These are phyloP conservation scores for Peltaster fructicola DNA, from an alignment of 2,329 filamentous ascomycete genomes.

Conservation along the genomic window DNA sequence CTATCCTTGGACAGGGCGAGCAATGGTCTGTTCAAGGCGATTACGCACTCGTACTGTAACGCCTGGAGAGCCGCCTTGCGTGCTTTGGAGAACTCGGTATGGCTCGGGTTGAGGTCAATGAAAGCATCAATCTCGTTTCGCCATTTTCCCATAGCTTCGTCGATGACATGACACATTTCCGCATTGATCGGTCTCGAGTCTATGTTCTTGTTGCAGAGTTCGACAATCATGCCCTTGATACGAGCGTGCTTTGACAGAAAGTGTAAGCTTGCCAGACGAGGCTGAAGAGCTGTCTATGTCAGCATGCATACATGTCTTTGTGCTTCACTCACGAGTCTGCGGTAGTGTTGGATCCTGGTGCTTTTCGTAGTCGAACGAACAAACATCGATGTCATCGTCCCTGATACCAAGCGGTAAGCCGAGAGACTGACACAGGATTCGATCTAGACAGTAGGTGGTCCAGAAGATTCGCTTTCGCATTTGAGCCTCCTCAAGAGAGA, in stretches of 20 bases:
- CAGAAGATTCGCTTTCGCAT: conserved; percentile 38
- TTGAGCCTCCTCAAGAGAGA: conserved; percentile 28
- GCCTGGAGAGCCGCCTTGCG: conserved; percentile 28
- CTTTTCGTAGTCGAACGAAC: conserved; percentile 32
- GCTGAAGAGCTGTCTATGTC: conserved; percentile 3
- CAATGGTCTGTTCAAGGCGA: conserved; percentile 34
- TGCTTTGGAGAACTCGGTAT: too few species aligned
- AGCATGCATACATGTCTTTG: conserved; percentile 8
- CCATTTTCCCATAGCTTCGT: conserved; percentile 34
- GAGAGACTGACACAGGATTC: conserved; percentile 38
- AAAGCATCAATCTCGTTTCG: conserved; percentile 36
- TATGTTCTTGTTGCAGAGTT: conserved; percentile 36
- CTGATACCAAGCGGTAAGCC: conserved; percentile 37
- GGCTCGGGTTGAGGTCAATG: conserved; percentile 16
- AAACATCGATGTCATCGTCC: conserved; percentile 42
- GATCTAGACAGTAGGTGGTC: conserved; percentile 38
- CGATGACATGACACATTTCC: conserved; percentile 24
- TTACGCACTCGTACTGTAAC: conserved; percentile 32
- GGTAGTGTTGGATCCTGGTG: conserved; percentile 20
- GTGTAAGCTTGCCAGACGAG: conserved; percentile 4
- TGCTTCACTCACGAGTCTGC: conserved; percentile 3
- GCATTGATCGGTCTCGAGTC: conserved; percentile 24
- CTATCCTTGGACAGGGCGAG: conserved; percentile 28
- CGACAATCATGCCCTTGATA: conserved; percentile 33
- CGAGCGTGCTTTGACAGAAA: conserved; percentile 30